Conservation (phyloP, 495 filamentous ascomycete species). For the Hyphodiscus hymeniophilus region DNA sequence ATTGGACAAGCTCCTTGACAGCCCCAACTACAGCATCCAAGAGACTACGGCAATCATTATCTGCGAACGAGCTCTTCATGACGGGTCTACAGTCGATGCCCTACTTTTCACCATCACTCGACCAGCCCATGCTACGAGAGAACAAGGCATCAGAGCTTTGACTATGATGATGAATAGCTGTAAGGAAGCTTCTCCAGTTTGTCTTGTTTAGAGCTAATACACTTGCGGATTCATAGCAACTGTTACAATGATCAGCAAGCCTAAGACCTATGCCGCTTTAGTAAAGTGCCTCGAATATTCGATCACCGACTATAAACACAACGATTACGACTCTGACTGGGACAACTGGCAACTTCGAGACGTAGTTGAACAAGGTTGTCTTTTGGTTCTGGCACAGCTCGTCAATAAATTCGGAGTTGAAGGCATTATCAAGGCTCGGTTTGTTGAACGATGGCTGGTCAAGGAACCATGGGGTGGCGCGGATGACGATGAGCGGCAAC, state of each 20-base stretch:
- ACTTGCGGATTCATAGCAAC: constrained; percentile 19
- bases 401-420: constrained; percentile 32
- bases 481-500: constrained; percentile 31
- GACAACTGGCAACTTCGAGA: constrained; percentile 47
- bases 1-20: constrained; percentile 40
- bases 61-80: constrained; percentile 42
- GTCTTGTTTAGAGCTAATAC: constrained; percentile 13
- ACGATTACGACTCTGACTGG: constrained; percentile 36
- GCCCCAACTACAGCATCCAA: constrained; percentile 44
- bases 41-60: constrained; percentile 44
- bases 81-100: constrained; percentile 30
- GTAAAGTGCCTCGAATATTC: constrained; percentile 43
- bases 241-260: constrained; percentile 21
- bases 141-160: constrained; percentile 39
- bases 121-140: constrained; percentile 39
- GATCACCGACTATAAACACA: constrained; percentile 39
- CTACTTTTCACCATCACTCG: constrained; percentile 43
- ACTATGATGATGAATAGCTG: constrained; percentile 32
- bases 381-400: constrained; percentile 37
- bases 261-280: constrained; percentile 40
- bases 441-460: constrained; percentile 48
- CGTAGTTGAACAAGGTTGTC: constrained; percentile 39
- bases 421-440: constrained; percentile 37
- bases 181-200: constrained; percentile 9
- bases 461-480: constrained; percentile 46